These are phyloP conservation scores for Helminthosporium solani DNA, from an alignment of 2,329 filamentous ascomycete species.

Conservation along the genomic window DNA sequence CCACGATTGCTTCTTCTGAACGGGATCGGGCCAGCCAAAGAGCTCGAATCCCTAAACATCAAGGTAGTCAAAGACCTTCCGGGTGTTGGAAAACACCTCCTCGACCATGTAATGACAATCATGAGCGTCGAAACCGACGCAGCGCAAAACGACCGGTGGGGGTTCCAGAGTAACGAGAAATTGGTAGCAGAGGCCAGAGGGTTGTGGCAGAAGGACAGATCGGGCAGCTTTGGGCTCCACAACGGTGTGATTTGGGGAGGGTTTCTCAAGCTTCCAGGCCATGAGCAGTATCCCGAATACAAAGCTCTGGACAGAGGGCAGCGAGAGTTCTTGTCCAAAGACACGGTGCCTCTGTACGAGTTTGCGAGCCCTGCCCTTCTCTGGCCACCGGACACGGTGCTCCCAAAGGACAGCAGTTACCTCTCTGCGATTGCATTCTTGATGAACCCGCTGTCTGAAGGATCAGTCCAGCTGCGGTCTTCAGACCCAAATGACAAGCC, in stretches of 20 bases:
- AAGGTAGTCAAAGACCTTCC: conserved; percentile 43
- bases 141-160: conserved; percentile 42
- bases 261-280: conserved; percentile 50
- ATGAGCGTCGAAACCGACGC: conserved; percentile 49
- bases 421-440: conserved; percentile 47
- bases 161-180: conserved; percentile 34
- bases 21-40: conserved; percentile 48
- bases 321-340: conserved; percentile 48
- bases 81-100: conserved; percentile 48
- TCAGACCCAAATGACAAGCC: conserved; percentile 54
- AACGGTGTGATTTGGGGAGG: conserved; percentile 55
- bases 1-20: conserved; percentile 50
- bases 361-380: conserved; percentile 41
- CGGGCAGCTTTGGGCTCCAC: conserved; percentile 38
- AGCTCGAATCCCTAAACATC: conserved; percentile 47
- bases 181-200: conserved; percentile 47
- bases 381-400: conserved; percentile 26
- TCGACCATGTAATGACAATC: conserved; percentile 48
- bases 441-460: conserved; percentile 51
- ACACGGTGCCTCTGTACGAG: conserved; percentile 61
- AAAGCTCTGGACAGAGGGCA: conserved; percentile 48
- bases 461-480: conserved; percentile 56
- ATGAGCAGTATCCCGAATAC: conserved; percentile 44
- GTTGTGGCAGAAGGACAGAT: conserved; percentile 45
- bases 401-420: conserved; percentile 39